These are phyloP conservation scores for Sarcodon aspratus DNA, from an alignment of 768 basidiomycete species.

Conservation along the genomic window DNA sequence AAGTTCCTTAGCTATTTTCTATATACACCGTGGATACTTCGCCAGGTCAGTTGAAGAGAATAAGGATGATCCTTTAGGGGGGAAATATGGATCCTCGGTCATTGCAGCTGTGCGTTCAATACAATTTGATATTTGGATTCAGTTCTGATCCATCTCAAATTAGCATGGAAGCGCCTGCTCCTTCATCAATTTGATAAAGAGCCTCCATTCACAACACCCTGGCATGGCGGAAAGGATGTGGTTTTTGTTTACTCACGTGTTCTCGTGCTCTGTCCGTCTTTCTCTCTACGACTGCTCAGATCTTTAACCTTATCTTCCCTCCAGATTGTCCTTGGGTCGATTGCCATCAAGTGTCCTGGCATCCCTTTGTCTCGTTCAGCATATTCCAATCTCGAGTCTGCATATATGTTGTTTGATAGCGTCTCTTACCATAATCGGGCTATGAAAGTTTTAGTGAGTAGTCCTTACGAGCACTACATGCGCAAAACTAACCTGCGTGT, in stretches of 20 bases:
- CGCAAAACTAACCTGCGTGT: background rate
- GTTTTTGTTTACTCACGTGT: slow-evolving; percentile 65
- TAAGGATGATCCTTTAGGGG: slow-evolving; percentile 53
- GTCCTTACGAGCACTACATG: slow-evolving; percentile 1
- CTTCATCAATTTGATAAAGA: slow-evolving; percentile 54
- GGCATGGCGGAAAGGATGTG: slow-evolving; percentile 59
- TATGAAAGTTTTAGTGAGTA: slow-evolving; percentile 46
- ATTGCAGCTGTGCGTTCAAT: slow-evolving; percentile 31
- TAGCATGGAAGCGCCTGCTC: slow-evolving; percentile 53
- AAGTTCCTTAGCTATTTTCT: slow-evolving; percentile 41
- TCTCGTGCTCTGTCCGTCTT: slow-evolving; percentile 47
- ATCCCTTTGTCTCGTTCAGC: slow-evolving; percentile 60
- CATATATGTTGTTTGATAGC: slow-evolving; percentile 41
- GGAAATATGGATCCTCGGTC: slow-evolving; percentile 58
- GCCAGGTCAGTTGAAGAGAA: slow-evolving; percentile 56
- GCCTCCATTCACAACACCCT: slow-evolving; percentile 54
- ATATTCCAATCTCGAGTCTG: slow-evolving; percentile 55
- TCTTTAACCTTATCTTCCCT: background rate
- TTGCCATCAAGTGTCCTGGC: slow-evolving; percentile 46
- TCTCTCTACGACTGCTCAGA: background rate
- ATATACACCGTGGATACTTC: slow-evolving; percentile 69
- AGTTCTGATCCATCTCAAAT: background rate
- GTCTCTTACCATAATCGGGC: slow-evolving; percentile 43
- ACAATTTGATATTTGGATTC: background rate
- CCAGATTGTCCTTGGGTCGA: slow-evolving; percentile 61